phyloP scores from a whole-genome alignment of 192 early-diverging fungal genomes.

The Podila clonocystis region DNA sequence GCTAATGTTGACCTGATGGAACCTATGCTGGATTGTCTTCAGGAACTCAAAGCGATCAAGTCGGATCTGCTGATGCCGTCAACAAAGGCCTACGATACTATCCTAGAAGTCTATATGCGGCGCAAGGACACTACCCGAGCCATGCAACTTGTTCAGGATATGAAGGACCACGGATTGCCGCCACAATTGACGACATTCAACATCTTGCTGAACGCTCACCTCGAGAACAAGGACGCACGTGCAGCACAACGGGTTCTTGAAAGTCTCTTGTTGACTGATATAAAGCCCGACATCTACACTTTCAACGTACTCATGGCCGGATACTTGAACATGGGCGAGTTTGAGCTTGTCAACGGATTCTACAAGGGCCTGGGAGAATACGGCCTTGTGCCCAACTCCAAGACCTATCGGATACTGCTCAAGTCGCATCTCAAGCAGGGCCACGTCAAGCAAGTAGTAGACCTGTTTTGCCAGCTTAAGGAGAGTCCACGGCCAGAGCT shows the following conservation, averaged over 20 bases:
- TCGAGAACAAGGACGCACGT: conserved; percentile 32
- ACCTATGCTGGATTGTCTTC: conserved; percentile 17
- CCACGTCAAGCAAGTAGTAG: conserved; percentile 18
- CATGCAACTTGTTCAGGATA: conserved; percentile 27
- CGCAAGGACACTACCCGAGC: conserved; percentile 14
- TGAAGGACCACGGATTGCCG: conserved; percentile 18
- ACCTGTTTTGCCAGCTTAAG: conserved; percentile 32
- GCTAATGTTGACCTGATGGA: conserved; percentile 16
- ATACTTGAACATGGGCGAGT: conserved; percentile 45
- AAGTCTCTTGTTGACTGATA: conserved; percentile 26
- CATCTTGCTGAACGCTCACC: conserved; percentile 25
- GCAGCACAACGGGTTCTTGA: conserved; percentile 32
- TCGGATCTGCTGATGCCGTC: conserved; percentile 12
- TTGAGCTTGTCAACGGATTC: conserved; percentile 40
- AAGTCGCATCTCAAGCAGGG: conserved; percentile 31
- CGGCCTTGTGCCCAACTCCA: conserved; percentile 35
- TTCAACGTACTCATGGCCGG: conserved; percentile 47
- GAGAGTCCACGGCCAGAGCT: conserved; percentile 22
- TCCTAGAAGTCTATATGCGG: conserved; percentile 20
- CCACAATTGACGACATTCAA: conserved; percentile 42
- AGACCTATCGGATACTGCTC: conserved; percentile 43
- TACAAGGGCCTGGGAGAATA: conserved; percentile 48
- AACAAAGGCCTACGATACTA: conserved; percentile 22
- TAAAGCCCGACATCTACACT: conserved; percentile 40
- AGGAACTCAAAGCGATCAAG: conserved; percentile 27